These are phyloP conservation scores for Aspergillus cejpii DNA, from an alignment of 2,329 filamentous ascomycete species.

Conservation along the genomic window DNA sequence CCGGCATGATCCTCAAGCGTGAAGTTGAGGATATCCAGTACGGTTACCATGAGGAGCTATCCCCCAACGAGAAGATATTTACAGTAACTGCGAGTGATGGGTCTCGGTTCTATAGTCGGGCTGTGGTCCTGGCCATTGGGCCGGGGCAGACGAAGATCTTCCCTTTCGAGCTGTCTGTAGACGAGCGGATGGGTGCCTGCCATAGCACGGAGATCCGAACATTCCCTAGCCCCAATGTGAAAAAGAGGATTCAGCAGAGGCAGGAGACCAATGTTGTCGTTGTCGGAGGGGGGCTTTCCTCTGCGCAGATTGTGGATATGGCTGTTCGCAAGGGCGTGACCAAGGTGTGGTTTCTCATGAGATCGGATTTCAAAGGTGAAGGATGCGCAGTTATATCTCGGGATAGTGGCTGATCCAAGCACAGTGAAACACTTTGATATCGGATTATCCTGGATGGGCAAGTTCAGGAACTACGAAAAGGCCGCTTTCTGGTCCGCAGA, in stretches of 20 bases:
- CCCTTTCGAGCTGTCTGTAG: slow-evolving; percentile 35
- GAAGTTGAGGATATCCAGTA: slow-evolving; percentile 57
- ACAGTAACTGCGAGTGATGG: slow-evolving; percentile 53
- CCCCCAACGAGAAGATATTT: slow-evolving; percentile 53
- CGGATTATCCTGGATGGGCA: slow-evolving; percentile 70
- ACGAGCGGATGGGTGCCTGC: slow-evolving; percentile 47
- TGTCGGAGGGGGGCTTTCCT: slow-evolving; percentile 68
- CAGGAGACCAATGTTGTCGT: slow-evolving; percentile 59
- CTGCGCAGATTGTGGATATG: slow-evolving; percentile 65
- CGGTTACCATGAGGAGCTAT: slow-evolving; percentile 42
- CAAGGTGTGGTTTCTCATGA: slow-evolving; percentile 65
- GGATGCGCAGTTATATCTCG: too few relatives aligned
- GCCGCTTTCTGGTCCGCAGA: slow-evolving; percentile 72
- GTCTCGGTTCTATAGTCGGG: slow-evolving; percentile 50
- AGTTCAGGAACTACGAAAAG: slow-evolving; percentile 71
- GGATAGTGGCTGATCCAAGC: not conserved
- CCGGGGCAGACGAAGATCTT: slow-evolving; percentile 56
- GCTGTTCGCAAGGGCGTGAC: slow-evolving; percentile 58
- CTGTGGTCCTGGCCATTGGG: slow-evolving; percentile 65
- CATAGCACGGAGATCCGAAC: slow-evolving; percentile 60
- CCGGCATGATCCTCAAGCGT: slow-evolving; percentile 54
- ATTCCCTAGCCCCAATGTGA: slow-evolving; percentile 52
- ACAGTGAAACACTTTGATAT: slow-evolving; percentile 70
- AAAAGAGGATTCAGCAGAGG: slow-evolving; percentile 47
- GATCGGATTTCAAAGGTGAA: slow-evolving; percentile 46